Conservation (phyloP, 139 green algal genomes). For the Trebouxia sp. region DNA sequence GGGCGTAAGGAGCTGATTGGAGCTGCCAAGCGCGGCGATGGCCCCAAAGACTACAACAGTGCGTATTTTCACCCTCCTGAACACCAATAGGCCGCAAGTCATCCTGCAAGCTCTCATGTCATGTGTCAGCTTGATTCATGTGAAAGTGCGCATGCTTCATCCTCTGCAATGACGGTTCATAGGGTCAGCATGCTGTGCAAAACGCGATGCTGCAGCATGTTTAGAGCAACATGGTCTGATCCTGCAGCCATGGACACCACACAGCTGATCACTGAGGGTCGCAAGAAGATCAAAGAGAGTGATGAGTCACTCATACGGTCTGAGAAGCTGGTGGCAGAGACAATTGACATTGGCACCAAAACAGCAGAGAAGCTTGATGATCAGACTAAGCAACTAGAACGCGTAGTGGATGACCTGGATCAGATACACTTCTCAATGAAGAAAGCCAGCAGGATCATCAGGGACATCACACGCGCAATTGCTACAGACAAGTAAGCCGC, state of each 20-base stretch:
- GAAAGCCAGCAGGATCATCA: slow-evolving; percentile 78
- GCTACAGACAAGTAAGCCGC: slow-evolving; percentile 83
- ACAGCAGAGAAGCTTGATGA: slow-evolving; percentile 76
- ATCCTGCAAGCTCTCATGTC: too few relatives aligned
- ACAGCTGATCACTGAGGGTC: slow-evolving; percentile 76
- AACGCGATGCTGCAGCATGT: neutral
- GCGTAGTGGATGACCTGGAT: slow-evolving; percentile 81
- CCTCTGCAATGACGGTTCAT: too few relatives aligned
- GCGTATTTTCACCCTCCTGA: too few relatives aligned
- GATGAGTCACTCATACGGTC: slow-evolving; percentile 65
- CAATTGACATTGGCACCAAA: slow-evolving; percentile 66
- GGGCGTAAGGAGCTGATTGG: slow-evolving; percentile 44
- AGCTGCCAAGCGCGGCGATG: neutral
- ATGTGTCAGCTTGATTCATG: too few relatives aligned
- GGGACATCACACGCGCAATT: slow-evolving; percentile 79
- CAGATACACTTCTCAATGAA: slow-evolving; percentile 93
- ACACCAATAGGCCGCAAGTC: too few relatives aligned
- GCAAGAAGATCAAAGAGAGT: slow-evolving; percentile 74
- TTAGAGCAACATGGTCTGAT: too few relatives aligned
- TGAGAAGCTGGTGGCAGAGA: slow-evolving; percentile 48
- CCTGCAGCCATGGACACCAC: slow-evolving; percentile 72
- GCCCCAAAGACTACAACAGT: slow-evolving; percentile 21
- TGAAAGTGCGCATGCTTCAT: too few relatives aligned
- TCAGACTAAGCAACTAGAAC: slow-evolving; percentile 79
- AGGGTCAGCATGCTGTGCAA: too few relatives aligned